Evolutionary conservation across 164 flowering plant species (phyloP), one percentile per base, ranked within the genome.

Genomic region (Cinnamomum chago): DNA sequence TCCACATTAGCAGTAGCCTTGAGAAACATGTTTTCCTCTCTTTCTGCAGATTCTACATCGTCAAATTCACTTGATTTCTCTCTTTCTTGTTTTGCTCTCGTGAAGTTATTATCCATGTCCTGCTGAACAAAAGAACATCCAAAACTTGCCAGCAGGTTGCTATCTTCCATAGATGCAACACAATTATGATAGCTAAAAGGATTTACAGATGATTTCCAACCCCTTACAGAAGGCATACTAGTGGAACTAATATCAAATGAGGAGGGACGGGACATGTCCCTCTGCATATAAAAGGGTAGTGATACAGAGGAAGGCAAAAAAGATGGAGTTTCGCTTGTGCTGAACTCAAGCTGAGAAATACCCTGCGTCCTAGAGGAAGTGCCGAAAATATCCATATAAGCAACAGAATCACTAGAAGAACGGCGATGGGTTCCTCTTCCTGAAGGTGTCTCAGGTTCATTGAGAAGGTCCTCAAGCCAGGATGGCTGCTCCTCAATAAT

Each of bases 391-490:
- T 90, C 90, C 30, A 83, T 20, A 70, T 87, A 89, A n/a, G 97
- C 86, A 86, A 84, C 87, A 64, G 97, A 84, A 68, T 91, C 94
- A 81, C 94, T 92, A 1, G 94, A 89, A 68, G 94, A 89, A 9
- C 92, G 94, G 27, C 92, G 79, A 78, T 90, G 97, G 79, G 85
- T 84, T 50, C 80, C 87, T 81, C 80, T 86, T 28, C 85, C 80
- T 1, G 84, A 82, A 70, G 89, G 90, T 65, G 89, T 88, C 62
- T 90, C 94, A 18, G 94, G 92, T 75, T 91, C 92, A 74, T 88
- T 84, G 12, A 90, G 86, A 71, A 92, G 92, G 64, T 92, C 97
- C 72, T 89, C 93, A 70, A 92, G 90, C 94, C 97, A 92, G 51
- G 89, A 86, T 52, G 93, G 97, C 60, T 89, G 94, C 74, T 90